Conservation (phyloP, 2,329 filamentous ascomycete genomes). For the Exophiala sideris region DNA sequence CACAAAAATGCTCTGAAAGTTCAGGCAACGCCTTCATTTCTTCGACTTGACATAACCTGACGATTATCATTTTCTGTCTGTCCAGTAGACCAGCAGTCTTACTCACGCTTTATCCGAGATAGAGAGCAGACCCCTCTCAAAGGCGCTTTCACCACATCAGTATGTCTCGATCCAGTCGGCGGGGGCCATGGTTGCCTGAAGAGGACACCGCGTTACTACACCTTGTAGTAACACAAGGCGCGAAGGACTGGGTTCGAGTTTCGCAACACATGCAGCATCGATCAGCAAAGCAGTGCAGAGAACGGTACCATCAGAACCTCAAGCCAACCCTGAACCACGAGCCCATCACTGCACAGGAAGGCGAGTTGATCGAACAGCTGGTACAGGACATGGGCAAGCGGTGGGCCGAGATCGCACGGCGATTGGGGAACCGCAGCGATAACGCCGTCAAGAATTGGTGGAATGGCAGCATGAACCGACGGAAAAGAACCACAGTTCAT, state of each 20-base stretch:
- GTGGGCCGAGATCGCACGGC: conserved; percentile 89
- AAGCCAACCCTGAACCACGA: conserved; percentile 72
- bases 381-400: conserved; percentile 77
- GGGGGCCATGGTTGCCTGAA: conserved; percentile 77
- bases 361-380: conserved; percentile 69
- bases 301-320: conserved; percentile 90
- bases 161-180: conserved; percentile 56
- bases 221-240: conserved; percentile 68
- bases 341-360: conserved; percentile 69
- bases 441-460: conserved; percentile 98
- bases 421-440: conserved; percentile 79
- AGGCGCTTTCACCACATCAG: background rate
- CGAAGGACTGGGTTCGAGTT: conserved; percentile 88
- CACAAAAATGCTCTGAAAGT: background rate
- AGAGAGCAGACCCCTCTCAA: background rate
- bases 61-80: background rate
- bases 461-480: conserved; percentile 86
- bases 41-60: background rate
- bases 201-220: conserved; percentile 70
- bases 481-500: conserved; percentile 24
- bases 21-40: background rate
- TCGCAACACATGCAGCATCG: conserved; percentile 70
- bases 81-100: background rate
- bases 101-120: background rate
- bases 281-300: conserved; percentile 90